phyloP scores from a whole-genome alignment of 2,329 filamentous ascomycete genomes.

The Colletotrichum lupini region DNA sequence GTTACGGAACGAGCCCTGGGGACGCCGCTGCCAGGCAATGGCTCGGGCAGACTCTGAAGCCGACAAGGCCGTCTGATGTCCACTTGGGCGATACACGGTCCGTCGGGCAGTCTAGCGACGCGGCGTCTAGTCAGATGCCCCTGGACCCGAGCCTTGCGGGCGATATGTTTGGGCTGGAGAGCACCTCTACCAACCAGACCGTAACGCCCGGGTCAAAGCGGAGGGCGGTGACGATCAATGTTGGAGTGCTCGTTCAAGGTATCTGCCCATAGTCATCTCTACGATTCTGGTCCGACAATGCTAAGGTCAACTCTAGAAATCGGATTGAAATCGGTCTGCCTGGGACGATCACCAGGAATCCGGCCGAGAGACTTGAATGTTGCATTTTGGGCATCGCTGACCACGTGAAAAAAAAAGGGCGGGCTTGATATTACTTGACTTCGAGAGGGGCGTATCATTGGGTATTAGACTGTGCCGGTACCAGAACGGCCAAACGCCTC shows the following conservation, averaged over 20 bases:
- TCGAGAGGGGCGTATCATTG: not conserved
- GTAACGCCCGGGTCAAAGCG: slow-evolving; percentile 39
- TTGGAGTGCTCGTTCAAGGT: slow-evolving; percentile 45
- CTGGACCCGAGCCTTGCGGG: slow-evolving; percentile 18
- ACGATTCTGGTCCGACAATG: too few species aligned
- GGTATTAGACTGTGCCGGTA: not conserved
- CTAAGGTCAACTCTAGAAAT: slow-evolving; percentile 44
- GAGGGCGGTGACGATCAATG: slow-evolving; percentile 47
- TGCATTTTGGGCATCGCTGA: slow-evolving; percentile 33
- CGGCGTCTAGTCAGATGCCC: not conserved
- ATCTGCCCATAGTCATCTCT: slow-evolving; percentile 19
- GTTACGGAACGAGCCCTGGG: not conserved
- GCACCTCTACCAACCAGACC: not conserved
- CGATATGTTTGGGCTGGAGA: not conserved
- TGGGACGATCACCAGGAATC: slow-evolving; percentile 52
- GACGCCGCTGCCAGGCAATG: not conserved
- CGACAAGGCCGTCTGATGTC: not conserved
- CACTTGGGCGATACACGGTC: not conserved
- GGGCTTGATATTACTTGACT: too few species aligned
- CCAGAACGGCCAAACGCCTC: not conserved
- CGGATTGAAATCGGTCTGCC: slow-evolving; percentile 47
- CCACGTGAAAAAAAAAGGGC: not conserved
- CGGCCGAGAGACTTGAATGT: slow-evolving; percentile 49
- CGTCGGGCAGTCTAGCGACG: not conserved
- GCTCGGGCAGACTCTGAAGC: not conserved